Percentiles rank a stretch among this genome's conserved stretches.
phyloP scores from a whole-genome alignment of 164 flowering plant species.

The Tinospora cordifolia region DNA sequence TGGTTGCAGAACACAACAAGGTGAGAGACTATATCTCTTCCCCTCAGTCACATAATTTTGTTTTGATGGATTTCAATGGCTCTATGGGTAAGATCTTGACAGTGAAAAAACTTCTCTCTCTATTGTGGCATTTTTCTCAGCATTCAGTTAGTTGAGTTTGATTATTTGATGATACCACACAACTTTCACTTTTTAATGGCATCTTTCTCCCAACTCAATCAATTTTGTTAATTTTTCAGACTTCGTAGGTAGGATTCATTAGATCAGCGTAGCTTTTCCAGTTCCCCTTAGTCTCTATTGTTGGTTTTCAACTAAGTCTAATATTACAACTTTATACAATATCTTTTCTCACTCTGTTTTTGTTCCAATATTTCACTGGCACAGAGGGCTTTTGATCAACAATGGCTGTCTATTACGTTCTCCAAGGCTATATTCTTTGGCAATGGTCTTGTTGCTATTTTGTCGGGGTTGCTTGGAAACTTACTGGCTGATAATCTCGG shows the following conservation, averaged over 20 bases:
- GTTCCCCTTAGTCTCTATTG: no score
- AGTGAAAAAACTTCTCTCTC: no score
- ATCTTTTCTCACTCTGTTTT: neutral
- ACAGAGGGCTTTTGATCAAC: slow-evolving; percentile 90
- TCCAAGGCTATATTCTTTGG: slow-evolving; percentile 94
- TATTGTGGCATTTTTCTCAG: neutral
- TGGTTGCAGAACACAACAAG: slow-evolving; percentile 98
- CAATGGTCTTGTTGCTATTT: slow-evolving; percentile 88
- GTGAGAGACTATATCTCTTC: slow-evolving; percentile 27
- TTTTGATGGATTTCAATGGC: neutral
- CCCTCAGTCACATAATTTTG: neutral
- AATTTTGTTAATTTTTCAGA: no score
- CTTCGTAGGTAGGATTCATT: no score
- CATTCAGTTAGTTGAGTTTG: neutral
- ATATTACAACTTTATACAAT: neutral
- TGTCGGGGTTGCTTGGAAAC: slow-evolving; percentile 83
- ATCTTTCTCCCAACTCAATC: neutral
- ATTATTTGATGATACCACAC: neutral
- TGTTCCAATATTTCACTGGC: slow-evolving; percentile 9
- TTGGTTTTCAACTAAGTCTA: no score
- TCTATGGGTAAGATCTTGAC: neutral
- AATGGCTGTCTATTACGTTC: slow-evolving; percentile 90
- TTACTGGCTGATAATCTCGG: slow-evolving; percentile 57
- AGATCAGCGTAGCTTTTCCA: no score
- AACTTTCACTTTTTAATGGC: neutral